These are phyloP conservation scores for Gymnopus androsaceus DNA, from an alignment of 1,284 basidiomycete species.

Conservation along the genomic window DNA sequence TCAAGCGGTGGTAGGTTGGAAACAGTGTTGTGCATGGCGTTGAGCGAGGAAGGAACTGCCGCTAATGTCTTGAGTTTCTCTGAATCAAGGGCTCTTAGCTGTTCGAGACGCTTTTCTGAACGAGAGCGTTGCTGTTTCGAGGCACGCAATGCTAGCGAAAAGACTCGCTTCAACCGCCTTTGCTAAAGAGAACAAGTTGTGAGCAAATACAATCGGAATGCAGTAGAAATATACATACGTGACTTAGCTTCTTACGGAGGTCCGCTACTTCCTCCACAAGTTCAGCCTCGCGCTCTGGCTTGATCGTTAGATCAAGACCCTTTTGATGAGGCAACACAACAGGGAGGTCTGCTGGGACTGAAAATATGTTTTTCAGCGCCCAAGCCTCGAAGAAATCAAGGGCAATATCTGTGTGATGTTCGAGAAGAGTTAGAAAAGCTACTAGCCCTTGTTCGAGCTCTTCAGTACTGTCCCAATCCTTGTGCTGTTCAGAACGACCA, in stretches of 20 bases:
- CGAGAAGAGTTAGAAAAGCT: slow-evolving; percentile 75
- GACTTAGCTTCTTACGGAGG: slow-evolving; percentile 56
- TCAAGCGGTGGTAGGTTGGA: slow-evolving; percentile 55
- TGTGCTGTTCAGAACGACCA: slow-evolving; percentile 46
- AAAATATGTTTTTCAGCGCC: slow-evolving; percentile 77
- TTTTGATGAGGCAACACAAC: slow-evolving; percentile 71
- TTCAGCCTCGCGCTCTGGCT: slow-evolving; percentile 54
- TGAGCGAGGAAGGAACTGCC: slow-evolving; percentile 39
- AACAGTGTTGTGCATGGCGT: slow-evolving; percentile 46
- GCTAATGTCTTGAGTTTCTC: slow-evolving; percentile 34
- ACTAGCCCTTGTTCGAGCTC: slow-evolving; percentile 76
- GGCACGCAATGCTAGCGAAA: slow-evolving; percentile 47
- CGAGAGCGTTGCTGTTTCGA: slow-evolving; percentile 45
- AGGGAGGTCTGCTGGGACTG: slow-evolving; percentile 61
- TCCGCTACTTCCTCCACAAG: slow-evolving; percentile 64
- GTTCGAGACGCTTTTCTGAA: slow-evolving; percentile 45
- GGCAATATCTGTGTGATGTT: slow-evolving; percentile 76
- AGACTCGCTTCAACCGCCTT: slow-evolving; percentile 58
- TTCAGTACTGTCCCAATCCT: slow-evolving; percentile 60
- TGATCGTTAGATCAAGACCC: slow-evolving; percentile 52
- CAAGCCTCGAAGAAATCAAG: slow-evolving; percentile 82
- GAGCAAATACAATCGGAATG: slow-evolving; percentile 6
- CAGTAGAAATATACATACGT: slow-evolving; percentile 43
- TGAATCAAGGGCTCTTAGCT: slow-evolving; percentile 44
- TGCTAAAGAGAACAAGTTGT: slow-evolving; percentile 44